Evolutionary conservation across 2,329 filamentous ascomycete genomes (phyloP).

Genomic region (Fusarium sublunatum): DNA sequence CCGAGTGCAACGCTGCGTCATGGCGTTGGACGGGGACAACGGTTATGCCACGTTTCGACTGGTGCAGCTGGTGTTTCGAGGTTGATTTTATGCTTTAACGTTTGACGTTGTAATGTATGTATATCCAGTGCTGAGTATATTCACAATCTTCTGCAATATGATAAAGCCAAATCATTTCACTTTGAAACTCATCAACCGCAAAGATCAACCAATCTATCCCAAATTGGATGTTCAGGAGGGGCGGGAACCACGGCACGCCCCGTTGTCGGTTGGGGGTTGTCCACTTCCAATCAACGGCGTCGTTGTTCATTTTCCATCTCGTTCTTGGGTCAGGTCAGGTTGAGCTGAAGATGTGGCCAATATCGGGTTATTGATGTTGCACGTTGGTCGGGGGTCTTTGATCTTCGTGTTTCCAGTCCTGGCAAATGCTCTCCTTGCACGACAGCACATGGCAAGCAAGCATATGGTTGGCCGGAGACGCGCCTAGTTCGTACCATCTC

Average conservation of each 20-base stretch:
- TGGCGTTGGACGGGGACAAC: conserved; percentile 25
- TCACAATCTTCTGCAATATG: not conserved
- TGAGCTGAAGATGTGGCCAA: conserved; percentile 15
- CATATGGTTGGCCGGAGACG: not conserved
- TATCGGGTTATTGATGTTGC: conserved; percentile 3
- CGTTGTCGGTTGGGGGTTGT: conserved; percentile 6
- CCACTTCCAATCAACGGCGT: conserved; percentile 33
- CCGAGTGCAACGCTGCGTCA: conserved; percentile 36
- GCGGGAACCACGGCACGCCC: conserved; percentile 45
- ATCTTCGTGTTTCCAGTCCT: conserved; percentile 5
- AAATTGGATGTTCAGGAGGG: conserved; percentile 27
- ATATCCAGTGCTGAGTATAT: not conserved
- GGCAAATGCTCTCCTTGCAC: not conserved
- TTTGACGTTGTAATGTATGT: not conserved
- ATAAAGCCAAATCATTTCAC: not conserved
- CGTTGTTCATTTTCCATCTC: conserved; percentile 8
- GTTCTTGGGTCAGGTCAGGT: conserved; percentile 5
- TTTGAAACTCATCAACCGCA: conserved; percentile 12
- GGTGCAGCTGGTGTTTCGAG: conserved; percentile 23
- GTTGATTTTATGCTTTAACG: conserved; percentile 5
- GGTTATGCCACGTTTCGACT: conserved; percentile 27
- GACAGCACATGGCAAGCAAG: not conserved
- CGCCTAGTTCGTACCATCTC: not conserved
- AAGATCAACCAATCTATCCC: conserved; percentile 24
- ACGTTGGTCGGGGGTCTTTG: conserved; percentile 3